Conservation (phyloP, 1,284 basidiomycete species). For the Hymenochaete sp. region DNA sequence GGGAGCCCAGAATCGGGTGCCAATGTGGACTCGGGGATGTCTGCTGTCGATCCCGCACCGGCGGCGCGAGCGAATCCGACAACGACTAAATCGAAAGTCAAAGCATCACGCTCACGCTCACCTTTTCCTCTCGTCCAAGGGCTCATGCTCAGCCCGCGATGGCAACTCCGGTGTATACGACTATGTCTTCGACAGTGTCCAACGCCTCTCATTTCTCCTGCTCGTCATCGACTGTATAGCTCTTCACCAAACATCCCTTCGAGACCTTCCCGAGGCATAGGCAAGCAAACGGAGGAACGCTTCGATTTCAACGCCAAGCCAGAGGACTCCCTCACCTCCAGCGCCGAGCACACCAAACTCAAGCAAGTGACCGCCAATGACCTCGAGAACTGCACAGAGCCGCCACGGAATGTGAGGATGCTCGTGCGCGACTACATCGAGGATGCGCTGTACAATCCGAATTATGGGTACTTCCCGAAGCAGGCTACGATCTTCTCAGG, state of each 20-base stretch:
- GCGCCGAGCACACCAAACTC: constrained; percentile 45
- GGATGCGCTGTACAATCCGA: constrained; percentile 92
- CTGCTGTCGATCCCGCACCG: not conserved
- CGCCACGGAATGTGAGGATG: constrained; percentile 85
- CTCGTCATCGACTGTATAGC: constrained; percentile 2
- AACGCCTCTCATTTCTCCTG: not conserved
- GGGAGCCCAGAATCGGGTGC: too few relatives aligned
- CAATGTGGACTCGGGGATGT: not conserved
- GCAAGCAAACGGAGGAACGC: constrained; percentile 33
- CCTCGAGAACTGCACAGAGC: constrained; percentile 48
- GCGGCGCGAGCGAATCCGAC: too few relatives aligned
- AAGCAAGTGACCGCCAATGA: constrained; percentile 68
- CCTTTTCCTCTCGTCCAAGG: constrained; percentile 1
- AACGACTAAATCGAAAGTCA: too few relatives aligned
- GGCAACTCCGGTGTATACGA: constrained; percentile 4
- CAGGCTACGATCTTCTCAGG: constrained; percentile 82
- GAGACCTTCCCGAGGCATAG: not conserved
- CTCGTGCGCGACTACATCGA: constrained; percentile 95
- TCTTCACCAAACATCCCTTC: not conserved
- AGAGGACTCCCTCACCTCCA: constrained; percentile 38
- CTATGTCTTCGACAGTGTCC: not conserved
- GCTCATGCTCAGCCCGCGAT: constrained; percentile 13
- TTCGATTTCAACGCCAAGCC: constrained; percentile 58
- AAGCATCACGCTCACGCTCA: not conserved
- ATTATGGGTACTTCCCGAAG: constrained; percentile 96